A percentile compares a stretch with the other conserved stretches of the same genome.
phyloP scores from a whole-genome alignment of 352 stramenopile species.

The Globisporangium perplexum region DNA sequence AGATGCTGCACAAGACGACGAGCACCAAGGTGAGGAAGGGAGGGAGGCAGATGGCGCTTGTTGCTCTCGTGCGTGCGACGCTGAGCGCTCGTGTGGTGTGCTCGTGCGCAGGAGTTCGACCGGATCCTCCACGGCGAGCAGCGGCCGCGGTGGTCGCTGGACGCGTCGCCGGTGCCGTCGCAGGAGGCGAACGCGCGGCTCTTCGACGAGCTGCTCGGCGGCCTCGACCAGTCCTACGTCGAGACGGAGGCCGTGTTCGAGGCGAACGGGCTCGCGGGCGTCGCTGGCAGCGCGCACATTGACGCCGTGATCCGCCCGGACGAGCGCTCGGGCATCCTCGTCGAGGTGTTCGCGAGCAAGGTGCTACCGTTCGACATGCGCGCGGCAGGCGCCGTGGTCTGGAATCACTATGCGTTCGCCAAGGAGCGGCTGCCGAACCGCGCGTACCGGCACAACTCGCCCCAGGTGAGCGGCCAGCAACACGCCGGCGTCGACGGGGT shows the following conservation, averaged over 20 bases:
- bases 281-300: slow-evolving; percentile 19
- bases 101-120: slow-evolving; percentile 2
- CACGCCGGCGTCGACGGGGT: no score
- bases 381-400: slow-evolving; percentile 29
- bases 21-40: no score
- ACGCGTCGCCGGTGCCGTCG: slow-evolving; percentile 12
- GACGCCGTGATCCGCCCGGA: slow-evolving; percentile 30
- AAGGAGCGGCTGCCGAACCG: slow-evolving; percentile 36
- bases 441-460: slow-evolving; percentile 33
- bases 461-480: slow-evolving; percentile 15
- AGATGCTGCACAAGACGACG: slow-evolving; percentile 24
- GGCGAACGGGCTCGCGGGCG: slow-evolving; percentile 30
- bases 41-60: no score
- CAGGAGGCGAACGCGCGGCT: slow-evolving; percentile 4
- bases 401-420: slow-evolving; percentile 29
- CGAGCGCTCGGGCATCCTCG: slow-evolving; percentile 25
- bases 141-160: not conserved
- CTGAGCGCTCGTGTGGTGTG: no score
- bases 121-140: not conserved
- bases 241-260: slow-evolving; percentile 25
- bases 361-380: slow-evolving; percentile 41
- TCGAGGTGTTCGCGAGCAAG: slow-evolving; percentile 44
- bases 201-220: slow-evolving; percentile 22
- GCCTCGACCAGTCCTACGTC: slow-evolving; percentile 20
- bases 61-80: no score